Evolutionary conservation across 2,329 filamentous ascomycete genomes (phyloP).

Genomic region (Plectosphaerella sp.): DNA sequence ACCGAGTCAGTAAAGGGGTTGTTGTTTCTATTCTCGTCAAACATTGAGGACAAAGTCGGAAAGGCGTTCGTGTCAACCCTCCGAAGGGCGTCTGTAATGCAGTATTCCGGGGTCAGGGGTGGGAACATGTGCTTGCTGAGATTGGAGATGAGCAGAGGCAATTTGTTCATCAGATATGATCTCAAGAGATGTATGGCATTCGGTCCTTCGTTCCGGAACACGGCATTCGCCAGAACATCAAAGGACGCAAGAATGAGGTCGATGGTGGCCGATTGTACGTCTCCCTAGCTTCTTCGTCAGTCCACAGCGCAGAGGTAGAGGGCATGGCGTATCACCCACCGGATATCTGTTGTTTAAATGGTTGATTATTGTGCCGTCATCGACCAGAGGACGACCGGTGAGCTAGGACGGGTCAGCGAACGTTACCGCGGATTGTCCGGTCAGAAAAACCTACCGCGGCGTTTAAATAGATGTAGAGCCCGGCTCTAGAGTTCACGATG

Average conservation of each 20-base stretch:
- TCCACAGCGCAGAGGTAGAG: not conserved
- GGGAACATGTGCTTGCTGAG: conserved; percentile 63
- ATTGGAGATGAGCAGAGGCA: conserved; percentile 49
- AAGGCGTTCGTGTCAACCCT: conserved; percentile 80
- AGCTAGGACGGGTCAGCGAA: conserved; percentile 48
- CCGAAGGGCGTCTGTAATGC: conserved; percentile 67
- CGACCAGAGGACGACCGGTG: conserved; percentile 74
- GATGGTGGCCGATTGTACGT: conserved; percentile 71
- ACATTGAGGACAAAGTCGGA: conserved; percentile 54
- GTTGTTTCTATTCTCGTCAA: conserved; percentile 52
- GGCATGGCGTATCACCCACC: conserved; percentile 31
- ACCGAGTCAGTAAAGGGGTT: conserved; percentile 56
- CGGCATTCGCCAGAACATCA: conserved; percentile 81
- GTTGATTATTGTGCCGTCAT: conserved; percentile 72
- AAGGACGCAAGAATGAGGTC: conserved; percentile 87
- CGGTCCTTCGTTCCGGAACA: conserved; percentile 59
- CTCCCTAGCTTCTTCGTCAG: conserved; percentile 46
- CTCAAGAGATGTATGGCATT: conserved; percentile 68
- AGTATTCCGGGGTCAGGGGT: conserved; percentile 68
- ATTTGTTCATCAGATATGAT: conserved; percentile 76
- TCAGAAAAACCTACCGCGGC: conserved; percentile 58
- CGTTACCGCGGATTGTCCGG: not conserved
- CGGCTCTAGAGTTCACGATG: conserved; percentile 70
- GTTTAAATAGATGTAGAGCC: conserved; percentile 81
- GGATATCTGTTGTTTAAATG: conserved; percentile 84